Evolutionary conservation across 2,329 filamentous ascomycete genomes (phyloP).

Genomic region (Cercospora nicotianae): DNA sequence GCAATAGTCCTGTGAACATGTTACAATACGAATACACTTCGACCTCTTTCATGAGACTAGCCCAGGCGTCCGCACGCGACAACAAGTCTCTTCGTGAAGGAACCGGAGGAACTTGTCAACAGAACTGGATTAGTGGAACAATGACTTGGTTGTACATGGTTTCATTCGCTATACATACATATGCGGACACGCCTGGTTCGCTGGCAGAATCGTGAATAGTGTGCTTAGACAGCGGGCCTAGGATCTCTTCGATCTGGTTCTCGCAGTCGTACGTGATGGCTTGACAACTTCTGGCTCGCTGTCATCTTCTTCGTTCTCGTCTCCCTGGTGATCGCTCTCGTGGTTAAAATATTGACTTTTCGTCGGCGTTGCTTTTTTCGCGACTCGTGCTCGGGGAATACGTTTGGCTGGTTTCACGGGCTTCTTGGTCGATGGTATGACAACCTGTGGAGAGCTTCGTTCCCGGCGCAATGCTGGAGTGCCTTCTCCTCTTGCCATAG

Average conservation of each 20-base stretch:
- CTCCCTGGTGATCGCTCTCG: slow-evolving; percentile 13
- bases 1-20: background rate
- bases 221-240: background rate
- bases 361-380: slow-evolving; percentile 31
- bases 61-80: background rate
- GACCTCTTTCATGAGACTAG: background rate
- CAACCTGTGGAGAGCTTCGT: slow-evolving; percentile 29
- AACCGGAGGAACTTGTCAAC: background rate
- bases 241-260: slow-evolving; percentile 30
- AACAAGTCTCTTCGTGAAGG: background rate
- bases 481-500: background rate
- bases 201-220: background rate
- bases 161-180: background rate
- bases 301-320: slow-evolving; percentile 24
- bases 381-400: slow-evolving; percentile 11
- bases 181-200: background rate
- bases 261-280: slow-evolving; percentile 35
- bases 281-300: slow-evolving; percentile 35
- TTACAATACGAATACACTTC: background rate
- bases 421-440: slow-evolving; percentile 29
- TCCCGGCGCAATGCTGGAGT: slow-evolving; percentile 9
- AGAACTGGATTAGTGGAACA: background rate
- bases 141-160: background rate
- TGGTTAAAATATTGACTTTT: slow-evolving; percentile 37
- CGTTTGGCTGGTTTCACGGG: slow-evolving; percentile 2